These are phyloP conservation scores for Capronia americana DNA, from an alignment of 2,329 filamentous ascomycete genomes.

Conservation along the genomic window DNA sequence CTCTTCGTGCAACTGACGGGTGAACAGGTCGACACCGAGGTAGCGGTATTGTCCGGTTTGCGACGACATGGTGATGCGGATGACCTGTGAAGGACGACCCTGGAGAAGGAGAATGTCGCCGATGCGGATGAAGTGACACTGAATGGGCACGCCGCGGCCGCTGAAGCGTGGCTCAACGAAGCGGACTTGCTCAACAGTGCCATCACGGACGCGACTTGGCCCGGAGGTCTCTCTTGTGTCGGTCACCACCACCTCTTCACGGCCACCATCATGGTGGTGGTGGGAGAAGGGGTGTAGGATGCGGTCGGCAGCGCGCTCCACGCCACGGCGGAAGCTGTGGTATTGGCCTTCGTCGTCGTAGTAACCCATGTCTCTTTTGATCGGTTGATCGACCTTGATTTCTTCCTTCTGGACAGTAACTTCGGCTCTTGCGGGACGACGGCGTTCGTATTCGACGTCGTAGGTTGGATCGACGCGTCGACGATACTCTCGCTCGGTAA, in stretches of 20 bases:
- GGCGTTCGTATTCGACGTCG: slow-evolving; percentile 53
- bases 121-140: slow-evolving; percentile 99
- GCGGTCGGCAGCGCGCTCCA: slow-evolving; percentile 70
- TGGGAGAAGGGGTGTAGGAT: slow-evolving; percentile 68
- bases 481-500: slow-evolving; percentile 69
- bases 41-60: slow-evolving; percentile 99
- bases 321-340: slow-evolving; percentile 75
- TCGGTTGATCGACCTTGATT: slow-evolving; percentile 58
- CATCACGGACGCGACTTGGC: slow-evolving; percentile 53
- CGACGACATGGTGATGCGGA: slow-evolving; percentile 97
- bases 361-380: slow-evolving; percentile 71
- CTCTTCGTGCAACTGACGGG: slow-evolving; percentile 99
- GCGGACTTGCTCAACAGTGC: slow-evolving; percentile 56
- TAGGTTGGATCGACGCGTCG: slow-evolving; percentile 63
- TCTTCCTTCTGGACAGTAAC: slow-evolving; percentile 49
- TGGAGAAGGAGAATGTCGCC: slow-evolving; percentile 99
- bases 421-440: slow-evolving; percentile 36
- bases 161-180: slow-evolving; percentile 59
- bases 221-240: slow-evolving; percentile 50
- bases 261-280: slow-evolving; percentile 50
- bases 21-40: slow-evolving; percentile 99
- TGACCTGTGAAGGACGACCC: slow-evolving; percentile 99
- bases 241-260: slow-evolving; percentile 50
- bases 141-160: slow-evolving; percentile 74
- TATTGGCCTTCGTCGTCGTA: slow-evolving; percentile 80